These are phyloP conservation scores for Mycena maculata DNA, from an alignment of 768 basidiomycete species.

Conservation along the genomic window DNA sequence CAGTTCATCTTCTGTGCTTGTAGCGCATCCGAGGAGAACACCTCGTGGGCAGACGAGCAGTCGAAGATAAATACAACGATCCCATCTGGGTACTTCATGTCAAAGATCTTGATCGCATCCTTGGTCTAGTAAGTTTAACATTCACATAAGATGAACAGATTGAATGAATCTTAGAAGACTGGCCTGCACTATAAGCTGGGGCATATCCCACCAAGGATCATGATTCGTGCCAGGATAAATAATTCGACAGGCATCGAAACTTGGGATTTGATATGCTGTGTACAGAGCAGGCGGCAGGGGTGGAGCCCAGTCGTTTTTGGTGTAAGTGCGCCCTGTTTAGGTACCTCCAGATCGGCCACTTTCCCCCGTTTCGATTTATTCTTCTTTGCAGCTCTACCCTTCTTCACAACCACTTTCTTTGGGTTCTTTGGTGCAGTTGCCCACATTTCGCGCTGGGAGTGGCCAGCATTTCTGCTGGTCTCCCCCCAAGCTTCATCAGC, in stretches of 20 bases:
- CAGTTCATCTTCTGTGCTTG: constrained; percentile 20
- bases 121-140: constrained; percentile 1
- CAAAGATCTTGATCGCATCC: constrained; percentile 32
- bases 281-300: constrained; percentile 18
- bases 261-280: constrained; percentile 13
- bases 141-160: neutral
- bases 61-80: constrained; percentile 7
- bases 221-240: constrained; percentile 41
- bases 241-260: constrained; percentile 31
- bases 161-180: neutral
- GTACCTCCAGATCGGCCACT: neutral
- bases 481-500: neutral
- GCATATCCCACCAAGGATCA: constrained; percentile 41
- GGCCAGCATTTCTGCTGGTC: neutral
- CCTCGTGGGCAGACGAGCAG: constrained; percentile 13
- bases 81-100: neutral
- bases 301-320: constrained; percentile 23
- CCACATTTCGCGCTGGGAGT: neutral
- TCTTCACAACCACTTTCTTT: neutral
- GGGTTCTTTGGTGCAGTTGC: neutral
- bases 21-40: constrained; percentile 1
- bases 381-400: neutral
- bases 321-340: constrained; percentile 4
- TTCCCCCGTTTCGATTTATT: neutral
- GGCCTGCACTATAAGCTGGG: constrained; percentile 39